Evolutionary conservation across 306 rosid species (phyloP), one percentile per base, ranked within the genome.

Genomic region (Cyamopsis tetragonoloba): DNA sequence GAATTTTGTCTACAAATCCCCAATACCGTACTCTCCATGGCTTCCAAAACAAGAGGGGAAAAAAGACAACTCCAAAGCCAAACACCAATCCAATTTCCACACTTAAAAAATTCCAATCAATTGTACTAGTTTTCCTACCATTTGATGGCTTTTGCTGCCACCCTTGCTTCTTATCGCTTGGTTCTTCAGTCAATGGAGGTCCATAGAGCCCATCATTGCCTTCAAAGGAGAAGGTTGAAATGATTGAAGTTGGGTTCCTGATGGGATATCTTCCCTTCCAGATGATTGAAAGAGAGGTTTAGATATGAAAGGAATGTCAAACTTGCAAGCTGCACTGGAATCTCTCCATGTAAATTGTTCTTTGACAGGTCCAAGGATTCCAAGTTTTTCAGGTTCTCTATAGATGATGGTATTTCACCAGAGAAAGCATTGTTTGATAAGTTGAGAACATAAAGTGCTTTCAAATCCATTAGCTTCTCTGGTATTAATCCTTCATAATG

Each of bases 401-500:
- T 19, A 1, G 72, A 72, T 3, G 75, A 6, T 23, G 84, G 80
- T 5, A 84, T 81, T 6, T 75, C n/a, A 10, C 82, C 76, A 0
- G 28, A 38, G 18, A 84, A 43, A 53, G 68, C 70, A 72, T 84
- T 84, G 15, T 73, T 14, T 37, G 86, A 81, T 39, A 81, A 10
- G 73, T 84, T 76, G 19, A 84, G 71, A 5, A 60, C 12, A 20
- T 53, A 3, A 0, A 81, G 74, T 26, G 44, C 51, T 60, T 41
- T 28, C 1, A 84, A 32, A 1, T 76, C 4, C 18, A 76, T 43
- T 11, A 84, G 27, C 30, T 64, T 76, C 22, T 51, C 26, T 8
- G 84, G 86, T 72, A 84, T 72, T 32, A 3, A 0, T 4, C 86
- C 86, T 3, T 41, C 18, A n/a, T 78, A 53, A 1, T 47, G 38